Evolutionary conservation across 805 yeast species (phyloP), one percentile per base, ranked within the genome.

Genomic region (Metschnikowia gelsemii): DNA sequence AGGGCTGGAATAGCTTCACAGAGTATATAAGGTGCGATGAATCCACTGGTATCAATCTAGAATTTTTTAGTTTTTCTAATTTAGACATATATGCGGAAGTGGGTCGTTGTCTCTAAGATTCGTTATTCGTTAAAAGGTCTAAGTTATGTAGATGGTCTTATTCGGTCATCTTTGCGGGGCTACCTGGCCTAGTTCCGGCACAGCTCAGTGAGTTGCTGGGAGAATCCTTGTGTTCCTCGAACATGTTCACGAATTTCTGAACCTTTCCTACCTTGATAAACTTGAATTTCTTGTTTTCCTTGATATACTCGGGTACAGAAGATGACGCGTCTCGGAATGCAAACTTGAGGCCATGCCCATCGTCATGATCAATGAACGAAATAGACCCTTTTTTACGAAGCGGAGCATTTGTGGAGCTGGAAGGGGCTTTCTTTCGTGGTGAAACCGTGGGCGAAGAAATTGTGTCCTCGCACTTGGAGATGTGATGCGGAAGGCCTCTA

Each of bases 261-360:
- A 70, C 75, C 47, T 70, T 70, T 2, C 75, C 75, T 18, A 70
- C 69, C 50, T 68, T 69, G 44, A 70, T 70, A 47, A 63, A 70
- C 48, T 64, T 67, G 55, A 67, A 70, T 51, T 69, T 70, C 43
- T 64, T 66, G 52, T 68, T 66, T 38, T 66, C 59, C 47, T 67
- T 67, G 37, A 70, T 68, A 48, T 58, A 68, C 8, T 60, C 50
- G 6, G 54, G 55, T n/a, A 57, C 70, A 32, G 55, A 38, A 1
- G 56, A 42, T 2, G 64, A 55, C 26, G 50, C 53, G 40, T 54
- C 56, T 21, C 52, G 54, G 47, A 57, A 63, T 3, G 69, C 69
- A 43, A 56, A 63, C 38, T 61, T 59, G 40, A 65, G 50, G 6
- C 59, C 70, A 7, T 31, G 44, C 23, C 52, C 51, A 19, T 62